Base-by-base conservation (phyloP, 805 yeast species). In the Ogataea wickerhamii region DNA sequence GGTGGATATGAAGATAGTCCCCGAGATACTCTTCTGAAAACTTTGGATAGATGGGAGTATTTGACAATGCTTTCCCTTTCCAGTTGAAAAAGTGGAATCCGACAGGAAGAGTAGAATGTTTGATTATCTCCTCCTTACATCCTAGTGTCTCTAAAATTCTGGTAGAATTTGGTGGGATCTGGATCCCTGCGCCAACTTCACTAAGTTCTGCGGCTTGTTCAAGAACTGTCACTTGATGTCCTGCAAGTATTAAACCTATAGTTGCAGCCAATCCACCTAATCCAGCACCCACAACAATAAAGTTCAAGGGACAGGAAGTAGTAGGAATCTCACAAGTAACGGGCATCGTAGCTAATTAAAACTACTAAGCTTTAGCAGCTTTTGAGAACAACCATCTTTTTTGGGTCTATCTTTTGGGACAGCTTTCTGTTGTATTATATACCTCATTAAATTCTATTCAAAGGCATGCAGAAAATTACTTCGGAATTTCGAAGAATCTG, bases 121-220 rank as follows among this genome's bases (percentile, higher is more conserved):
- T 27, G 19, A 40, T 8, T 11, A 45, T 19, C 5, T 28, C 12
- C 6, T 37, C 26, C 18, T 40, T 42, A 34, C 43, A 37, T 5
- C 49, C 49, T 16, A 45, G 28, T 11, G 22, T 28, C 17, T 45
- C 49, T 2, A 45, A 37, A 22, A 45, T 45, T 13, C 37, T 32
- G 14, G 45, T 38, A 3, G 47, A 45, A 28, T 45, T 45, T 14
- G 49, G 49, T 5, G 44, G 44, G 12, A 40, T 40, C 28, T 40
- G 44, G 7, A 40, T 40, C 2, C 44, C 44, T 4, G 44, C 44
- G 3, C 44, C 44, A 21, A 40, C 39, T 16, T 40, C 44, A 17
- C 27, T 27, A 4, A 40, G 37, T 18, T 32, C 30, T 2, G 36
- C 20, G 2, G 44, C 39, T 18, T 36, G 36, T 30, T 40, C 44